These are phyloP conservation scores for Stipa capillata DNA, from an alignment of 176 grass and related monocot species.

Conservation along the genomic window DNA sequence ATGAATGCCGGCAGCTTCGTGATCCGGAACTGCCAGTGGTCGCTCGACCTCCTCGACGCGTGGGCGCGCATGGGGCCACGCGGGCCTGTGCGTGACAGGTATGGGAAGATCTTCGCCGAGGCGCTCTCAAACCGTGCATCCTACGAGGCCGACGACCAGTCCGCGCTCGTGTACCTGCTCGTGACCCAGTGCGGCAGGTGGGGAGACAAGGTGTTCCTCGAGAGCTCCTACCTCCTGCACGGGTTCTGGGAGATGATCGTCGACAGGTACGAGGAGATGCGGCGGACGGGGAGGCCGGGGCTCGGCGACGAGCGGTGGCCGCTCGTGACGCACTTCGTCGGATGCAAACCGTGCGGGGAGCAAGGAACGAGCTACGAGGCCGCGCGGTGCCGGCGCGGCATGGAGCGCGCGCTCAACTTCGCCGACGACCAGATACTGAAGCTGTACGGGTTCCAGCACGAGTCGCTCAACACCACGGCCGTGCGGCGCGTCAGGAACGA, in stretches of 20 bases:
- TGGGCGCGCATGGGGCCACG: conserved; percentile 70
- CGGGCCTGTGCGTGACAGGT: conserved; percentile 53
- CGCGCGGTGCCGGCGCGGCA: conserved; percentile 37
- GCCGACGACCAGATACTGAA: conserved; percentile 79
- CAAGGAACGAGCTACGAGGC: conserved; percentile 42
- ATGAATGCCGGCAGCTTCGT: conserved; percentile 82
- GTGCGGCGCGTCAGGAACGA: conserved; percentile 55
- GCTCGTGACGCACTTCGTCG: conserved; percentile 93
- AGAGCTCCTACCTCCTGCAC: conserved; percentile 67
- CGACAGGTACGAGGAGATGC: conserved; percentile 72
- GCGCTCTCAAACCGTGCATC: conserved; percentile 46
- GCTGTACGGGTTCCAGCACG: conserved; percentile 78
- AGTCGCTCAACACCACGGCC: conserved; percentile 49
- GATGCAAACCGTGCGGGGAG: conserved; percentile 77
- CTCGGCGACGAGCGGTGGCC: conserved; percentile 73
- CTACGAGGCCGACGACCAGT: conserved; percentile 97
- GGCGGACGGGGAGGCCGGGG: conserved; percentile 31
- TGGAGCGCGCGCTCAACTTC: conserved; percentile 88
- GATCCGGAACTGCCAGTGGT: conserved; percentile 82
- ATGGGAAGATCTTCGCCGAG: conserved; percentile 43
- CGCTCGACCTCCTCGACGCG: conserved; percentile 66
- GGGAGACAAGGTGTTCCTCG: conserved; percentile 53
- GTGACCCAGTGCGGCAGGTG: conserved; percentile 50
- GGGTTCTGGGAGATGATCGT: conserved; percentile 68
- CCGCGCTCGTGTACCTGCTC: conserved; percentile 81